phyloP scores from a whole-genome alignment of 306 rosid genomes.

The Sicyos baderoa region DNA sequence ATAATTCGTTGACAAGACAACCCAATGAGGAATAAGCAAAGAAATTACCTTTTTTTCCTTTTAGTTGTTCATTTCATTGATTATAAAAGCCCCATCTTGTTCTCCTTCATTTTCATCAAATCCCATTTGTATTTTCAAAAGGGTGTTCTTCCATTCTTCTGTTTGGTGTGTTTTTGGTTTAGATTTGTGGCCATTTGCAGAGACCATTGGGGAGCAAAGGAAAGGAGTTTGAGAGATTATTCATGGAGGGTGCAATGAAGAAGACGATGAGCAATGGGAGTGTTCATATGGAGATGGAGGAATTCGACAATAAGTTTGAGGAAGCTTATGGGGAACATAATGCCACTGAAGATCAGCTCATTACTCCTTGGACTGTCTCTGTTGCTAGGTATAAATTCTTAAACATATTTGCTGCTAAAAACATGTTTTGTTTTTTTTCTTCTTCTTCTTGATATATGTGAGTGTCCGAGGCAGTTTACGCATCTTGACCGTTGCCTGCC shows the following conservation, averaged over 20 bases:
- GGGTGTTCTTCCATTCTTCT: slow-evolving; percentile 14
- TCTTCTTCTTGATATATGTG: too few relatives aligned
- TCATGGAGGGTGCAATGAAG: slow-evolving; percentile 43
- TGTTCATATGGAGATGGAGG: slow-evolving; percentile 40
- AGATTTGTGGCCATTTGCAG: slow-evolving; percentile 27
- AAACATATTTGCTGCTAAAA: background rate
- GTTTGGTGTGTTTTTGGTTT: background rate
- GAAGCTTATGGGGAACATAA: slow-evolving; percentile 17
- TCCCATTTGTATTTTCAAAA: background rate
- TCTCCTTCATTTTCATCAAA: background rate
- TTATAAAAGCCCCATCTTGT: slow-evolving; percentile 23
- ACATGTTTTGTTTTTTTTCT: background rate
- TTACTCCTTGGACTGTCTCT: slow-evolving; percentile 15
- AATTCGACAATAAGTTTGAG: slow-evolving; percentile 15
- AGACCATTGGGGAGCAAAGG: slow-evolving; percentile 20
- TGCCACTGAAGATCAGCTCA: slow-evolving; percentile 15
- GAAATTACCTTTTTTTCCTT: background rate
- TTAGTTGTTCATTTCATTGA: background rate
- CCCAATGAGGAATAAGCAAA: too few relatives aligned
- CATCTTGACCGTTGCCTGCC: too few relatives aligned
- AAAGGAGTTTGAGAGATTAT: background rate
- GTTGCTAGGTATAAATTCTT: slow-evolving; percentile 13
- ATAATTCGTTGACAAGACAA: too few relatives aligned
- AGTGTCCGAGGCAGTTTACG: too few relatives aligned
- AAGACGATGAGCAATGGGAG: slow-evolving; percentile 46